Conservation (phyloP, 352 stramenopile species). For the Elongisporangium prolatum region DNA sequence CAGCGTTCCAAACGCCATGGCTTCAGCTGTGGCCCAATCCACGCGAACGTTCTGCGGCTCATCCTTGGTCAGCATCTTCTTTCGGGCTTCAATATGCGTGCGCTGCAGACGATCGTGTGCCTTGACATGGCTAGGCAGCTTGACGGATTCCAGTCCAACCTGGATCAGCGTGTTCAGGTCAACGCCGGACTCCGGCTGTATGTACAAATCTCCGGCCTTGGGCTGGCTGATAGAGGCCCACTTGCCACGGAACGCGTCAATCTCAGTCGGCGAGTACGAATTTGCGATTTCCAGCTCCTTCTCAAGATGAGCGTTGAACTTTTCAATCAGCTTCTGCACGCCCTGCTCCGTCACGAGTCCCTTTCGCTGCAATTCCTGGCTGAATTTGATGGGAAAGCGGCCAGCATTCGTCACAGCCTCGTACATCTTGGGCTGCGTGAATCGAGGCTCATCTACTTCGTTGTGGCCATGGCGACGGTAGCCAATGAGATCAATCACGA, state of each 20-base stretch:
- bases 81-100: slow-evolving; percentile 65
- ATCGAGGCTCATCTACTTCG: slow-evolving; percentile 85
- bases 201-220: slow-evolving; percentile 41
- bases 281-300: slow-evolving; percentile 44
- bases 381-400: slow-evolving; percentile 71
- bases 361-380: slow-evolving; percentile 46
- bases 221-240: slow-evolving; percentile 57
- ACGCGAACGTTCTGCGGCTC: slow-evolving; percentile 41
- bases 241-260: slow-evolving; percentile 77
- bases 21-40: slow-evolving; percentile 86
- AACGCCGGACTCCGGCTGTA: slow-evolving; percentile 46
- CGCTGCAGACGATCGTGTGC: slow-evolving; percentile 74
- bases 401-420: slow-evolving; percentile 53
- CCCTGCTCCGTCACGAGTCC: slow-evolving; percentile 49
- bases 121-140: slow-evolving; percentile 45
- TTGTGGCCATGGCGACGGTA: slow-evolving; percentile 89
- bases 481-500: slow-evolving; percentile 81
- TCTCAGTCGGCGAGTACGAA: slow-evolving; percentile 49
- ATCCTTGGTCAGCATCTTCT: slow-evolving; percentile 62
- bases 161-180: slow-evolving; percentile 48
- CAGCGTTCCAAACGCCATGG: slow-evolving; percentile 84
- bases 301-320: slow-evolving; percentile 62
- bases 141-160: slow-evolving; percentile 59
- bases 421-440: slow-evolving; percentile 90
- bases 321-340: slow-evolving; percentile 56